Evolutionary conservation across 2,329 filamentous ascomycete species (phyloP).

Genomic region (Colletotrichum truncatum): DNA sequence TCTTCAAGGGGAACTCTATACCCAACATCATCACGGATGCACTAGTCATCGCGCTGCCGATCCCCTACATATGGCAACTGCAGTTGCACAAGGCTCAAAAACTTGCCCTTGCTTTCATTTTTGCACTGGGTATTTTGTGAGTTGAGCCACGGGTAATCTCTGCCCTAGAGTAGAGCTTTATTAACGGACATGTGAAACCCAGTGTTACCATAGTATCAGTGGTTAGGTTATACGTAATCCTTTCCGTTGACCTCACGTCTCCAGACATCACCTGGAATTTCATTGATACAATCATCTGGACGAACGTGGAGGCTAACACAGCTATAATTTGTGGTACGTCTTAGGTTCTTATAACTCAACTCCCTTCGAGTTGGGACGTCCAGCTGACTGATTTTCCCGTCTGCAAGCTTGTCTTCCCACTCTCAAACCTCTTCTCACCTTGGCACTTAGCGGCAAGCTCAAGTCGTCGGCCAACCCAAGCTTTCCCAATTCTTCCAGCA

Average conservation of each 20-base stretch:
- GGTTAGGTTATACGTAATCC: slow-evolving; percentile 27
- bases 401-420: background rate
- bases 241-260: slow-evolving; percentile 23
- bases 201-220: slow-evolving; percentile 32
- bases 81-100: slow-evolving; percentile 36
- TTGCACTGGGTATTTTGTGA: slow-evolving; percentile 35
- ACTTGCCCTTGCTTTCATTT: slow-evolving; percentile 35
- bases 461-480: background rate
- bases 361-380: background rate
- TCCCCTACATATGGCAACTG: slow-evolving; percentile 38
- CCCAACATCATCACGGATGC: slow-evolving; percentile 39
- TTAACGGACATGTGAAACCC: background rate
- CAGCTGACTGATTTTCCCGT: background rate
- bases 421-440: background rate
- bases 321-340: slow-evolving; percentile 36
- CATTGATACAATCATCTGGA: slow-evolving; percentile 34
- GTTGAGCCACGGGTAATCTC: no score
- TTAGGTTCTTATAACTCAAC: background rate
- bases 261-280: slow-evolving; percentile 39
- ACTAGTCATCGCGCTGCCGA: slow-evolving; percentile 38
- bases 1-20: slow-evolving; percentile 40
- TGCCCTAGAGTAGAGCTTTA: no score
- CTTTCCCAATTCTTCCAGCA: background rate
- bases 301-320: slow-evolving; percentile 35
- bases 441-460: background rate